Evolutionary conservation across 192 early-diverging fungal genomes (phyloP), one percentile per base, ranked within the genome.

Genomic region (Helicostylum pulchrum): DNA sequence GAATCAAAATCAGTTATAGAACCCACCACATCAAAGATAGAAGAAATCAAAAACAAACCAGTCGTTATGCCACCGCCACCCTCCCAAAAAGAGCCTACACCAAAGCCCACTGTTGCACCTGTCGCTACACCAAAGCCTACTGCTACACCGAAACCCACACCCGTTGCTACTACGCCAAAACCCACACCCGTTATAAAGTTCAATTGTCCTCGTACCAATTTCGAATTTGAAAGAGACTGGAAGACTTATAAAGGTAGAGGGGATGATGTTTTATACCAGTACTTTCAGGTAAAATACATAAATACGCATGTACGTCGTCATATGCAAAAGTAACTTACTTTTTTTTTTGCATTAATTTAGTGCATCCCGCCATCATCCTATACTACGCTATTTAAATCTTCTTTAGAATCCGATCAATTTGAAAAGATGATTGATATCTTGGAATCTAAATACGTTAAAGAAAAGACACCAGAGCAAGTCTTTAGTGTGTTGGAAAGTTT

Each of bases 211-310:
- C 60, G 53, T n/a, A 87, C 82, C 11, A 83, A 84, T 53, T 78
- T 74, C 64, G 90, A 92, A 52, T 90, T 91, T 65, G 84, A 90
- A 56, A 72, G 86, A 7, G 85, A 89, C 53, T 92, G 89, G 88
- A 86, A 85, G 61, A 78, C 75, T 52, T 76, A 83, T 23, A 81
- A 77, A 56, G 53, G 61, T 11, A 62, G 71, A 54, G 80, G 83
- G 8, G 64, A 67, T 19, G 69, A 72, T 10, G 54, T 75, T 8
- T 58, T 87, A 12, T 90, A 86, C 62, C 57, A 70, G 2, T 85
- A 87, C 51, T 65, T 91, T 44, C 86, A 88, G 76, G 87, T 89
- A 77, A 34, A 23, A 34, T 14, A 26, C 26, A 26, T 2, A 26
- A 0, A 15, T 23, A 39, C 3, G 17, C 36, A 45, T n/a, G n/a